Base-by-base conservation (phyloP, 2,329 filamentous ascomycete genomes). In the Fusarium musae region DNA sequence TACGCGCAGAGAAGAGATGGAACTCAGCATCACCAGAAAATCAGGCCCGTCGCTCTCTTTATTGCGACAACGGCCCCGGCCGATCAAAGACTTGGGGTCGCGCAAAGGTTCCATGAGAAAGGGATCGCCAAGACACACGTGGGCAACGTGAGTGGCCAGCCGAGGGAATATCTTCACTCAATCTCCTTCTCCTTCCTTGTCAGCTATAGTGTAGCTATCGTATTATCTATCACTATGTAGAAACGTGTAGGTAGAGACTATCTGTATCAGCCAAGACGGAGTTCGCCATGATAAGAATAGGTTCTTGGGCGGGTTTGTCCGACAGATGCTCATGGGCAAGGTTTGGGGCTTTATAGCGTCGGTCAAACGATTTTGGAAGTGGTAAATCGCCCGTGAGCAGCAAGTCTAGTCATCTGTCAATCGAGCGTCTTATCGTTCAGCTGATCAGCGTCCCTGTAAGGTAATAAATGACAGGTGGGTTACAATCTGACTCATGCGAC, bases 51-150 rank as follows among this genome's bases (percentile, higher is more conserved):
- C 30, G 54, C 42, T 43, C 64, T 44, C 63, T 76, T 76, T 77
- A 77, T 70, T 59, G 28, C 37, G 23, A 40, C 44, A 36, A 36
- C 42, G 23, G 32, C 56, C 56, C 56, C 56, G 56, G 56, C 42
- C 56, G 69, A 70, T 67, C 59, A 52, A 58, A 58, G 62, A 32
- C 62, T 67, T 19, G 30, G 50, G 39, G 65, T 65, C 52, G 54
- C 47, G 49, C 68, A 67, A 67, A 59, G 72, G 57, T 72, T 72
- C 67, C 63, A 58, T 56, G 59, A 58, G 26, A 47, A n/a, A 63
- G 63, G 63, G 67, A 76, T 66, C 61, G 75, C 75, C 75, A 73
- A 77, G 75, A 75, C 70, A 60, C 76, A 78, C 76, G 76, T 78
- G 76, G 74, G 76, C 71, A 69, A 50, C 43, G 56, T 67, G 69